Evolutionary conservation across 257 asterid species (phyloP), one percentile per base, ranked within the genome.

Genomic region (Misopates orontium): DNA sequence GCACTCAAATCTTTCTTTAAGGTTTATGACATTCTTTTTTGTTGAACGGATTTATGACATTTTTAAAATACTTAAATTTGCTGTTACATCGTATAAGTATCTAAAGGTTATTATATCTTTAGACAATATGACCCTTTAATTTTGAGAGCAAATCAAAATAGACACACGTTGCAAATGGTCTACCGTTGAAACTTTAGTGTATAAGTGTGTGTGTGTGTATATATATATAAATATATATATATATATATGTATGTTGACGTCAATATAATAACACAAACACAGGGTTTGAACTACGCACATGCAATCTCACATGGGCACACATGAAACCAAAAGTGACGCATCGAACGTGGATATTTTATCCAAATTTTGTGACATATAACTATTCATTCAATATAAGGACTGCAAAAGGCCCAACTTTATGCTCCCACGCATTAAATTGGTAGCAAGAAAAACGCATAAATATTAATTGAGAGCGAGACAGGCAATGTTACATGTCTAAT

Each of bases 251-350:
- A 14, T 61, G n/a, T 20, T 17, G 36, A 7, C 36, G 7, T 7
- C 22, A 25, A 51, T 52, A 22, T 24, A 20, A 8, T 56, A 11
- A 41, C 4, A 44, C 67, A 62, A 1, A 52, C 54, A 63, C 52
- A 40, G 19, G 20, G 11, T 32, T 6, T 60, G 60, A 25, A 45
- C 36, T 16, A 65, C 59, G 74, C 74, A 67, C 69, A 73, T 60
- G 71, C 75, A 57, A 42, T 48, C 48, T 61, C 76, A 73, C 78
- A 77, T 69, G 78, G 75, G 71, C 25, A 53, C 75, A 72, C 82
- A 68, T 64, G 73, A 72, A 31, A 64, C 54, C 72, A 59, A 44
- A 64, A 55, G 68, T 47, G 72, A 75, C 69, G 56, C 56, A 42
- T 75, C 23, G 19, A 45, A 36, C 51, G 11, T 45, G 51, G 51